These are phyloP conservation scores for Colletotrichum chlorophyti DNA, from an alignment of 2,329 filamentous ascomycete species.

Conservation along the genomic window DNA sequence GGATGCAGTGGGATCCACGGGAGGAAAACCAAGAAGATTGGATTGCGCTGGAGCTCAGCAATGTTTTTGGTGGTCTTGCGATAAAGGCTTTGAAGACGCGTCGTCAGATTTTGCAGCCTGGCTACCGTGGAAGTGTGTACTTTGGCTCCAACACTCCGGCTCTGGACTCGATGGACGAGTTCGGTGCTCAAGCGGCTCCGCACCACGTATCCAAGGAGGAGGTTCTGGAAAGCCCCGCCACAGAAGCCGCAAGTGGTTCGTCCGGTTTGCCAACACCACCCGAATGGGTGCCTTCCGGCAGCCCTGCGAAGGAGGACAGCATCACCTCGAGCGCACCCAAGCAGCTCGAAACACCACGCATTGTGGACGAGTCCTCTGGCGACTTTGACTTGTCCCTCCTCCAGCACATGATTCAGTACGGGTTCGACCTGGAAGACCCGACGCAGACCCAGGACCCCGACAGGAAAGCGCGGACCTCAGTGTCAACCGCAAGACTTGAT, in stretches of 20 bases:
- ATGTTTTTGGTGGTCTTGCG: conserved; percentile 40
- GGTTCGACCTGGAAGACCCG: conserved; percentile 19
- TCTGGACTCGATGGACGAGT: conserved; percentile 15
- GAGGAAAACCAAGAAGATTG: conserved; percentile 17
- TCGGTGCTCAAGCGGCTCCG: conserved; percentile 23
- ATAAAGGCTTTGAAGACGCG: conserved; percentile 18
- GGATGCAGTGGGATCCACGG: conserved; percentile 13
- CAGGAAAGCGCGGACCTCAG: conserved; percentile 11
- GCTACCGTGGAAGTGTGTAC: conserved; percentile 25
- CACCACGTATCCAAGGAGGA: conserved; percentile 42
- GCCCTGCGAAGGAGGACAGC: conserved; percentile 11
- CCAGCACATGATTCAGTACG: conserved; percentile 21
- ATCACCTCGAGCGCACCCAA: conserved; percentile 7
- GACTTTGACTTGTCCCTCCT: conserved; percentile 19
- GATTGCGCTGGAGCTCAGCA: conserved; percentile 19
- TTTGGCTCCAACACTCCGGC: conserved; percentile 26
- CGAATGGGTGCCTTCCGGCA: conserved; percentile 34
- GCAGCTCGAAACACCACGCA: conserved; percentile 6
- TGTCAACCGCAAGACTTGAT: conserved; percentile 17
- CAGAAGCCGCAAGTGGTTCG: conserved; percentile 43
- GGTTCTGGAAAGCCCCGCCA: conserved; percentile 41
- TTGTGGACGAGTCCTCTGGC: conserved; percentile 7
- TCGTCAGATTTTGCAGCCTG: conserved; percentile 18
- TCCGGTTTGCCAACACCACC: conserved; percentile 45
- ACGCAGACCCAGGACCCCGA: conserved; percentile 11